Conservation (phyloP, 2,329 filamentous ascomycete species). For the Trichoderma sp. region DNA sequence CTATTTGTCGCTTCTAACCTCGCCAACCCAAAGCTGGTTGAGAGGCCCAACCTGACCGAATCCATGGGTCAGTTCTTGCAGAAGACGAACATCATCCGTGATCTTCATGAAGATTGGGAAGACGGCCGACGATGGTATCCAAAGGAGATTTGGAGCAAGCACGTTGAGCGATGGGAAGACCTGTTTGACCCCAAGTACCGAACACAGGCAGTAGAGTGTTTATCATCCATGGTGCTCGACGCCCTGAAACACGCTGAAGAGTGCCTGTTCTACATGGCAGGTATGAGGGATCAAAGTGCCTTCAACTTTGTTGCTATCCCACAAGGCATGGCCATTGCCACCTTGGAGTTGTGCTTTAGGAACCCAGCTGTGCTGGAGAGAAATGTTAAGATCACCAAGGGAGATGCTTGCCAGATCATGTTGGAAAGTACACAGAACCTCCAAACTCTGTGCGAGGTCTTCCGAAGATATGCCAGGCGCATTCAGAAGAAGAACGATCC, state of each 20-base stretch:
- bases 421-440: constrained; percentile 89
- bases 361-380: constrained; percentile 82
- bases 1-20: constrained; percentile 85
- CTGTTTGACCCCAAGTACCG: constrained; percentile 79
- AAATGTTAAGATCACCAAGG: constrained; percentile 96
- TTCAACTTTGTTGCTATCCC: constrained; percentile 99
- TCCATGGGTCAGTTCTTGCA: constrained; percentile 98
- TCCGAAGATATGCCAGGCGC: constrained; percentile 70
- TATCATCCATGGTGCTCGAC: constrained; percentile 91
- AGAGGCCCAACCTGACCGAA: constrained; percentile 78
- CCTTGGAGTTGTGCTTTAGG: constrained; percentile 84
- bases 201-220: constrained; percentile 75
- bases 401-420: constrained; percentile 89
- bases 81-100: constrained; percentile 98
- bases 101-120: constrained; percentile 83
- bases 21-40: constrained; percentile 78
- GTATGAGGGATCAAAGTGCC: constrained; percentile 89
- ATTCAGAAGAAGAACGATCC: constrained; percentile 96
- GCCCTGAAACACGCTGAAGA: constrained; percentile 84
- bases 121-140: constrained; percentile 93
- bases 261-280: constrained; percentile 96
- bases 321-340: constrained; percentile 96
- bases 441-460: constrained; percentile 73
- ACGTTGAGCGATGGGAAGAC: constrained; percentile 86
- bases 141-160: constrained; percentile 93